phyloP scores from a whole-genome alignment of 495 filamentous ascomycete genomes.

The Xylaria castorea region DNA sequence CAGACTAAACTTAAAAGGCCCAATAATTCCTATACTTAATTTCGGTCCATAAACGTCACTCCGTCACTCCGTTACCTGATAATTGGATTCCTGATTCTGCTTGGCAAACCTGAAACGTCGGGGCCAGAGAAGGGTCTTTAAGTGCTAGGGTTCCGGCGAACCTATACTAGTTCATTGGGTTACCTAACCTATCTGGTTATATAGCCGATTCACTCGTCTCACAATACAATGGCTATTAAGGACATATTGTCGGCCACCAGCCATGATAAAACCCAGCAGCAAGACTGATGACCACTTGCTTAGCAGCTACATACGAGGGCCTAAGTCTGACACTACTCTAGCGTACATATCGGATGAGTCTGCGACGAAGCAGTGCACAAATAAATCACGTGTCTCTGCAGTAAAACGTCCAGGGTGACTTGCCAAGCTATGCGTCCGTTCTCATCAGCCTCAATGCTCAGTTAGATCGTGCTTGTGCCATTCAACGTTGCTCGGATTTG shows the following conservation, averaged over 20 bases:
- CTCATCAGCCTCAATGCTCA: neutral
- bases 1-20: neutral
- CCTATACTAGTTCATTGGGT: neutral
- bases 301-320: neutral
- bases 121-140: conserved; percentile 6
- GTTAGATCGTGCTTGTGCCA: neutral
- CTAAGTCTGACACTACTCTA: neutral
- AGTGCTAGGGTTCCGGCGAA: neutral
- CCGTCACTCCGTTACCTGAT: neutral
- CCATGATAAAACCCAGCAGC: neutral
- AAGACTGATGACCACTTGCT: neutral
- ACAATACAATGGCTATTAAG: neutral
- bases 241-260: neutral
- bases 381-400: neutral
- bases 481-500: neutral
- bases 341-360: neutral
- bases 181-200: neutral
- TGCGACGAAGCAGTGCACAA: neutral
- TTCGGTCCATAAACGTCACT: neutral
- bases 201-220: conserved; percentile 3
- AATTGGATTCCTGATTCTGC: neutral
- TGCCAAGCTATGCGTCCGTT: conserved; percentile 12
- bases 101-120: conserved; percentile 22
- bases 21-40: neutral
- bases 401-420: neutral